phyloP scores from a whole-genome alignment of 345 rosid genomes.

The Leavenworthia alabamica region DNA sequence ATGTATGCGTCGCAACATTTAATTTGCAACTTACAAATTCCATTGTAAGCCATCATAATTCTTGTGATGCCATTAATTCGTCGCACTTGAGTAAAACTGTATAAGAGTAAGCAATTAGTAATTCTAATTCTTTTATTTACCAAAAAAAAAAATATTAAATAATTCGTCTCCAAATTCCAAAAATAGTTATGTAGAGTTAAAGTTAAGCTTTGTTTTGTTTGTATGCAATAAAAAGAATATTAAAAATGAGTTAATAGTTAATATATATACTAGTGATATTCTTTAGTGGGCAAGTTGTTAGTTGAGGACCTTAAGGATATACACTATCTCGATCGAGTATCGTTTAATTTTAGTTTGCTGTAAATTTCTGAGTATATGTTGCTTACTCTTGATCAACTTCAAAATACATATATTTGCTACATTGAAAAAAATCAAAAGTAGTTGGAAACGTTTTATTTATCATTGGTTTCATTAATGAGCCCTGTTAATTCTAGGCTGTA shows the following conservation, averaged over 20 bases:
- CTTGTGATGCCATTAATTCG: neutral
- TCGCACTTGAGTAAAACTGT: neutral
- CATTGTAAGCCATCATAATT: neutral
- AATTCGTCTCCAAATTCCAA: no score
- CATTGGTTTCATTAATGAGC: neutral
- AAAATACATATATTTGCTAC: neutral
- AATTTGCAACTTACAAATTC: neutral
- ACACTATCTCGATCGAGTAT: neutral
- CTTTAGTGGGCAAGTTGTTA: neutral
- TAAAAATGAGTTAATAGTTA: no score
- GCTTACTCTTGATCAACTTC: neutral
- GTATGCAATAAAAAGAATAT: neutral
- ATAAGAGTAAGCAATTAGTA: neutral
- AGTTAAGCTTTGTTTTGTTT: neutral
- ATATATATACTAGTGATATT: neutral
- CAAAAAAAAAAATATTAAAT: no score
- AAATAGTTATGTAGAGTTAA: neutral
- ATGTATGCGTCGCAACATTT: neutral
- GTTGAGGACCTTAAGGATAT: neutral
- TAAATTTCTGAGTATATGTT: conserved; percentile 2
- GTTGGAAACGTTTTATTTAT: neutral
- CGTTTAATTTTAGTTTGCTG: neutral
- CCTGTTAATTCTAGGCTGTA: neutral
- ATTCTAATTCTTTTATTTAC: no score
- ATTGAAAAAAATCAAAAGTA: neutral